Base-by-base conservation (phyloP, 148 eudicot genomes). In the Nepenthes mirabilis region DNA sequence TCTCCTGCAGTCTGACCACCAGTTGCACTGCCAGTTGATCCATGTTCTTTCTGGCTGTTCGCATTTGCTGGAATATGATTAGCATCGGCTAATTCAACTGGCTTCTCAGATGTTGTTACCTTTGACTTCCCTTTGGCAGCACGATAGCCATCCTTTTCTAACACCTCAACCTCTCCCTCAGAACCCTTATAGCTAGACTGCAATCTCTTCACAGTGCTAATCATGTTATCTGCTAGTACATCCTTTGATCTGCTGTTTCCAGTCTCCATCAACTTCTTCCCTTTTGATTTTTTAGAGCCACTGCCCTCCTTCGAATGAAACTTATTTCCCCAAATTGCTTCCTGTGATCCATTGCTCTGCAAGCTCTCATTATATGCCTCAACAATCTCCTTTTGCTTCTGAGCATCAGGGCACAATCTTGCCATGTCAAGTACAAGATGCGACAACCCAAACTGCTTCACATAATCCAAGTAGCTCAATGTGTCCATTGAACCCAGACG, bases 371-470 rank as follows among this genome's bases (percentile, higher is more conserved):
- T 82, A 61, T 85, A 81, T 11, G 80, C 68, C 23, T 82, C 91
- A 34, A 86, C 56, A 57, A 93, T 84, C 43, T 79, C 95, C 74
- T 60, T 80, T 74, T 88, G 91, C 82, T 81, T 93, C 64, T 45
- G 65, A 52, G 74, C 49, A 77, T 93, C 96, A 36, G 99, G 96
- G 51, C 79, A 83, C 43, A 93, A 77, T 36, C 79, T 80, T 56
- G 99, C 96, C 71, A 93, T 59, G 70, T 93, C 99, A 53, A 68
- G 84, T 66, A 93, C 83, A 64, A 93, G 91, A 76, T 93, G 95
- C 34, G 81, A 74, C 82, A 93, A 77, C 50, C 90, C 82, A 70
- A 82, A 93, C 70, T 93, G 89, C 72, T 79, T 73, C 65, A 82
- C 96, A 59, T 80, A 79, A 2, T 70, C 71, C 33, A 93, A 74